These are phyloP conservation scores for Fusarium sacchari DNA, from an alignment of 2,329 filamentous ascomycete genomes.

Conservation along the genomic window DNA sequence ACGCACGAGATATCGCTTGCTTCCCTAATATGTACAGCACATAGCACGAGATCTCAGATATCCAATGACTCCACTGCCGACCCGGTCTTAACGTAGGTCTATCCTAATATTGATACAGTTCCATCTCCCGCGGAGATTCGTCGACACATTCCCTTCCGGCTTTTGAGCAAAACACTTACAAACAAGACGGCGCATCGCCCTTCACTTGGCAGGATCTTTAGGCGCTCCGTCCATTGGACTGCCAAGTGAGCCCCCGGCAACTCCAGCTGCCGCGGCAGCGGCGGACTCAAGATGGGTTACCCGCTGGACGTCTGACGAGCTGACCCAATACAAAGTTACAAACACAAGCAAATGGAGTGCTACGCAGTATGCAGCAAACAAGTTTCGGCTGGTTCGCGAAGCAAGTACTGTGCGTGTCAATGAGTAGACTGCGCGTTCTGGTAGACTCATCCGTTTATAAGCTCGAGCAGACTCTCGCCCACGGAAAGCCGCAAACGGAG, in stretches of 20 bases:
- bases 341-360: constrained; percentile 90
- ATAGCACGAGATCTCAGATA: constrained; percentile 7
- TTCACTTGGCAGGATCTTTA: constrained; percentile 41
- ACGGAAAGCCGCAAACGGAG: constrained; percentile 93
- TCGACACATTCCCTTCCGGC: constrained; percentile 11
- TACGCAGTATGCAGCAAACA: constrained; percentile 93
- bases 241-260: constrained; percentile 50
- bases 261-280: constrained; percentile 56
- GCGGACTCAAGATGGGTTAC: constrained; percentile 65
- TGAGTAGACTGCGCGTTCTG: constrained; percentile 89
- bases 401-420: constrained; percentile 91
- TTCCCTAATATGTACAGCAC: constrained; percentile 1
- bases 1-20: constrained; percentile 10
- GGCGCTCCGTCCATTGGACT: constrained; percentile 43
- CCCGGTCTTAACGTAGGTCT: not conserved
- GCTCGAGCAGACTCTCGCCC: constrained; percentile 92
- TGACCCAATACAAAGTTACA: constrained; percentile 85
- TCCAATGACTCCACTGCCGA: constrained; percentile 22
- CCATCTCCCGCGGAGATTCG: constrained; percentile 10
- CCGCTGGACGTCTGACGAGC: constrained; percentile 73
- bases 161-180: constrained; percentile 23
- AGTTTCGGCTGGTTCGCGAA: constrained; percentile 87
- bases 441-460: constrained; percentile 91
- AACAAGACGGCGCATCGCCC: constrained; percentile 12
- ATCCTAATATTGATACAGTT: constrained; percentile 29